Evolutionary conservation across 768 basidiomycete genomes (phyloP), one percentile per base, ranked within the genome.

Genomic region (Boletus sensibilis): DNA sequence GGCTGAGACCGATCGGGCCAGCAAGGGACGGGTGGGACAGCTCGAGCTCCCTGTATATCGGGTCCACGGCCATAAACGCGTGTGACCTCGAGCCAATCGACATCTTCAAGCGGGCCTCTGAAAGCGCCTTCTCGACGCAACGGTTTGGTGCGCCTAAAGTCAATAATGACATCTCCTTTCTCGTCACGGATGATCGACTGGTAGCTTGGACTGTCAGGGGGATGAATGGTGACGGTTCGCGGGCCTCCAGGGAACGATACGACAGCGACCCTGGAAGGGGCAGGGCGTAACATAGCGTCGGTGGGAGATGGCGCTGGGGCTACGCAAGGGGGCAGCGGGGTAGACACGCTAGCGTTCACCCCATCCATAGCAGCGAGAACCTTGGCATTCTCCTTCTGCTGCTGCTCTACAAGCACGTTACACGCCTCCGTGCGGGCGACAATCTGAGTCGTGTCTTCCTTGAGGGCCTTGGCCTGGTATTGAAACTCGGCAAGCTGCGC

Each of bases 41-140:
- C 8, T 20, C 23, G 50, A 5, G 21, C 0, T 1, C 50, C 18
- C 0, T 44, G 10, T 12, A n/a, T 1, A 3, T 67, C 58, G 18
- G 55, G 53, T 1, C 41, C 65, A 41, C 63, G 66, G 3, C 65
- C 63, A 4, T 21, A 38, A 18, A 68, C 63, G 21, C 31, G 48
- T 3, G 48, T 29, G 47, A 59, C 47, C 23, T 27, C 25, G 8
- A 5, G 6, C 60, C 42, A 59, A 29, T 63, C 58, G 1, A 54
- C 21, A 0, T 58, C 56, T 16, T 59, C 58, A 2, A 58, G 31
- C 1, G 49, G 21, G 0, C 64, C 56, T 33, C 53, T 50, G 54
- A 67, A 67, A 3, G 66, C 64, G 8, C 67, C 66, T 38, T 64
- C 61, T 20, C 64, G 61, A 41, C 61, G 43, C 34, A 67, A 18